These are phyloP conservation scores for Tetraselmis chui DNA, from an alignment of 139 green algal genomes.

Conservation along the genomic window DNA sequence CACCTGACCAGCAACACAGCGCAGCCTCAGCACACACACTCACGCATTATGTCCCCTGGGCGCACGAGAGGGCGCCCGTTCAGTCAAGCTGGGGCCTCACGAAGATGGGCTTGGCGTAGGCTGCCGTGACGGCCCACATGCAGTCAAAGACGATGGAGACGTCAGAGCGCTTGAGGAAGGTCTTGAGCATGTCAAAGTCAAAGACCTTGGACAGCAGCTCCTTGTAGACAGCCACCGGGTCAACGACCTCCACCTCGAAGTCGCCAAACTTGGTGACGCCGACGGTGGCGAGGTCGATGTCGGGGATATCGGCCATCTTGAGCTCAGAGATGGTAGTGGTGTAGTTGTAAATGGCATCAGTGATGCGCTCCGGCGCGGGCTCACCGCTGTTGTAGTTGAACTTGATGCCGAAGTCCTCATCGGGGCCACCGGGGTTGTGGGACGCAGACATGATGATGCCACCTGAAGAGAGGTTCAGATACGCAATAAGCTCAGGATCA, in stretches of 20 bases:
- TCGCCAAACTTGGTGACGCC: constrained; percentile 63
- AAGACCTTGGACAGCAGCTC: constrained; percentile 76
- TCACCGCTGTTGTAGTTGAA: constrained; percentile 96
- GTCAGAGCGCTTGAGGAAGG: constrained; percentile 77
- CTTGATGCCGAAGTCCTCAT: constrained; percentile 99
- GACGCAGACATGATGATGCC: constrained; percentile 97
- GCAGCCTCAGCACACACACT: too few relatives aligned
- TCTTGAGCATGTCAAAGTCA: constrained; percentile 85
- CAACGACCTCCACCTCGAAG: constrained; percentile 96
- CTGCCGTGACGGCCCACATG: constrained; percentile 93
- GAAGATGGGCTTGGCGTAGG: constrained; percentile 91
- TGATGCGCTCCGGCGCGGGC: constrained; percentile 96
- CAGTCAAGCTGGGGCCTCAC: too few relatives aligned
- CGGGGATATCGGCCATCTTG: constrained; percentile 85
- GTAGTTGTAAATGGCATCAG: constrained; percentile 91
- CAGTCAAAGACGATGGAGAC: constrained; percentile 92
- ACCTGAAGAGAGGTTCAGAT: constrained; percentile 38
- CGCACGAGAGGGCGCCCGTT: too few relatives aligned
- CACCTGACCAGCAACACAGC: too few relatives aligned
- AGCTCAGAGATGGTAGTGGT: constrained; percentile 78
- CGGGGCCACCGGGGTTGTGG: constrained; percentile 95
- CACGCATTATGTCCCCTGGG: too few relatives aligned
- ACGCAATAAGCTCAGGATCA: constrained; percentile 1
- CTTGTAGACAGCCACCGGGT: constrained; percentile 90
- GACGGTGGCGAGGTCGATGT: constrained; percentile 84